These are phyloP conservation scores for Amaranthus hypochondriacus DNA, from an alignment of 148 eudicot species.

Conservation along the genomic window DNA sequence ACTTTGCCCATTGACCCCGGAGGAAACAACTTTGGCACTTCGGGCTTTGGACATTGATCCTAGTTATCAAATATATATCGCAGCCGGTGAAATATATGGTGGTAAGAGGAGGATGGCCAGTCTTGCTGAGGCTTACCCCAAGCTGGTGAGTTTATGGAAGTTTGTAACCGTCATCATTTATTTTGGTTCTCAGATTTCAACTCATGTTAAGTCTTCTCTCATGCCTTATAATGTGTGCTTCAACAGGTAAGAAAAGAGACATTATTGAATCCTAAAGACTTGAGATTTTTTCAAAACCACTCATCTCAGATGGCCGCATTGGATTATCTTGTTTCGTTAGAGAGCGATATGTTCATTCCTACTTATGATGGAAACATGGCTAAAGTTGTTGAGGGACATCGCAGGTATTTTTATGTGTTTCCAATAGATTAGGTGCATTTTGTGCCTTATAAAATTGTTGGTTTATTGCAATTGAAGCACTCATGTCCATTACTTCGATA, in stretches of 20 bases:
- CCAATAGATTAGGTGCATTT: not conserved
- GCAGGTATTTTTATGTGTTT: slow-evolving; percentile 44
- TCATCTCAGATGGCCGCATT: slow-evolving; percentile 80
- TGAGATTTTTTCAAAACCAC: slow-evolving; percentile 64
- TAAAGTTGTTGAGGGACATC: slow-evolving; percentile 77
- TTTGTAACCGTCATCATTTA: not conserved
- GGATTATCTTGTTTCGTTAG: slow-evolving; percentile 65
- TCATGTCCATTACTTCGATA: not conserved
- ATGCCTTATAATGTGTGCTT: slow-evolving; percentile 1
- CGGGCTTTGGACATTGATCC: slow-evolving; percentile 75
- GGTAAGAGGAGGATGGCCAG: slow-evolving; percentile 74
- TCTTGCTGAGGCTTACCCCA: slow-evolving; percentile 79
- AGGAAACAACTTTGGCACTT: slow-evolving; percentile 77
- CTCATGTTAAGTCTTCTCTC: too few relatives aligned
- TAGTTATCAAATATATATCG: slow-evolving; percentile 77
- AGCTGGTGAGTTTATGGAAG: slow-evolving; percentile 50
- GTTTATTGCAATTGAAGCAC: not conserved
- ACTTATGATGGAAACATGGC: slow-evolving; percentile 90
- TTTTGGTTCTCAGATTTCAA: too few relatives aligned
- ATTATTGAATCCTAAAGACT: slow-evolving; percentile 47
- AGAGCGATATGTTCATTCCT: slow-evolving; percentile 70
- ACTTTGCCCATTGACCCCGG: slow-evolving; percentile 89
- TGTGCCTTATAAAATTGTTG: not conserved
- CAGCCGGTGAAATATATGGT: slow-evolving; percentile 96
- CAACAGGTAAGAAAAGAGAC: slow-evolving; percentile 71